phyloP scores from a whole-genome alignment of 192 early-diverging fungal genomes.

The Podochytrium sp. region DNA sequence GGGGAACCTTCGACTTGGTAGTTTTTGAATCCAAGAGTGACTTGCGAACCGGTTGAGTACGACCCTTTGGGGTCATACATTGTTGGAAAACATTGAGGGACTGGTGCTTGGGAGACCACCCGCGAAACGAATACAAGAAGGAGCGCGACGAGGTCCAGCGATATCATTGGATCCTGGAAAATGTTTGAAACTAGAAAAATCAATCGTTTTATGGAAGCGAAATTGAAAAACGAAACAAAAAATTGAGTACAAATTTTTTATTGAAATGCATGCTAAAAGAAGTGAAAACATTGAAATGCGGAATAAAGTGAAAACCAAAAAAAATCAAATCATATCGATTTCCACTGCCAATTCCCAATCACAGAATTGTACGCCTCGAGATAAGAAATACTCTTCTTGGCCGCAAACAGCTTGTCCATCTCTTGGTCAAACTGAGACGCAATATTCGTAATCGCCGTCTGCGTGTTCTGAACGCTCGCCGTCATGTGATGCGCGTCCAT shows the following conservation, averaged over 20 bases:
- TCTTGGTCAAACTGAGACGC: background rate
- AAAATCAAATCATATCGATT: background rate
- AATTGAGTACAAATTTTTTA: background rate
- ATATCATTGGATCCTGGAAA: too few relatives aligned
- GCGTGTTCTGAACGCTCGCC: background rate
- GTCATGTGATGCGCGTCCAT: constrained; percentile 15
- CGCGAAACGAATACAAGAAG: too few relatives aligned
- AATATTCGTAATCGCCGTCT: background rate
- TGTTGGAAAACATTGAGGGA: too few relatives aligned
- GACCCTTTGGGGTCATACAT: too few relatives aligned
- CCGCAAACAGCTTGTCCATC: background rate
- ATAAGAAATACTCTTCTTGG: background rate
- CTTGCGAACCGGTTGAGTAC: too few relatives aligned
- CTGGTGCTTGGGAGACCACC: too few relatives aligned
- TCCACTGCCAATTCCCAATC: constrained; percentile 2
- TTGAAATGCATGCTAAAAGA: too few relatives aligned
- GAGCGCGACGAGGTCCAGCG: too few relatives aligned
- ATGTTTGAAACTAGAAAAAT: too few relatives aligned
- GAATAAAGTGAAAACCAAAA: background rate
- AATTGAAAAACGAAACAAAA: constrained; percentile 23
- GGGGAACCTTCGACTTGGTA: too few relatives aligned
- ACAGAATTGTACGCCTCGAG: background rate
- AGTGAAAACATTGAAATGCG: background rate
- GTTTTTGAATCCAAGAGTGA: too few relatives aligned
- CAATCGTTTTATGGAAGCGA: too few relatives aligned